Percentiles rank a stretch among this genome's conserved stretches.
These are phyloP conservation scores for Hericium coralloides DNA, from an alignment of 768 basidiomycete species.

Conservation along the genomic window DNA sequence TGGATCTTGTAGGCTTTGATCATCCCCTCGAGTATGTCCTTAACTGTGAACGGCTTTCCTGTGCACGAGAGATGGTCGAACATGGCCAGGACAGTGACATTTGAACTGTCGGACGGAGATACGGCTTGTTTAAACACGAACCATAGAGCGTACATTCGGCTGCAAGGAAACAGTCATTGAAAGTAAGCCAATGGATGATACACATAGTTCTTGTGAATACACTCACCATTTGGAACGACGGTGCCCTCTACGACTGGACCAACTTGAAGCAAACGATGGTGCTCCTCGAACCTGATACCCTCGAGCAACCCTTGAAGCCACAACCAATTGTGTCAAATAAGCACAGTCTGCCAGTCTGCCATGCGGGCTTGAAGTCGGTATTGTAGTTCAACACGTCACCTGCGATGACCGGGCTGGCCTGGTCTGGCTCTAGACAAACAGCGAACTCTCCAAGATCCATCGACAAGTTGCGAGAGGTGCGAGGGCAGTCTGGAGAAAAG, in stretches of 20 bases:
- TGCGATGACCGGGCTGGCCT: conserved; percentile 84
- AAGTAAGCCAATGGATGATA: conserved; percentile 88
- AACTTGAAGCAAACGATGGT: conserved; percentile 66
- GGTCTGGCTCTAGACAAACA: conserved; percentile 76
- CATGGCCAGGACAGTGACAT: conserved; percentile 89
- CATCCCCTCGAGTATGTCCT: conserved; percentile 82
- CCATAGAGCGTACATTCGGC: conserved; percentile 58
- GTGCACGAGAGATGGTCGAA: conserved; percentile 84
- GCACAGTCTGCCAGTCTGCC: conserved; percentile 85
- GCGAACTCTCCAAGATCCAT: conserved; percentile 62
- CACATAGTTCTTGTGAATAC: background rate
- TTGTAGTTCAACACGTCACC: conserved; percentile 86
- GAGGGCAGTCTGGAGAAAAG: background rate
- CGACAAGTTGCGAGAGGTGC: conserved; percentile 32
- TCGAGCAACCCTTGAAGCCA: too few species aligned
- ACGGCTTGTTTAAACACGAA: background rate
- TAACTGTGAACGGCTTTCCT: conserved; percentile 69
- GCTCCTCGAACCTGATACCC: conserved; percentile 77
- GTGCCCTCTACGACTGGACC: conserved; percentile 92
- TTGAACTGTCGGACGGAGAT: conserved; percentile 77
- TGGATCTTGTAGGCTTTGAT: conserved; percentile 97
- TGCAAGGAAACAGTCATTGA: conserved; percentile 91
- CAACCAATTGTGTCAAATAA: conserved; percentile 92
- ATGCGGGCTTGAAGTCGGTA: conserved; percentile 74
- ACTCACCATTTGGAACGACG: conserved; percentile 77